A percentile compares a stretch with the other conserved stretches of the same genome.
Conservation (phyloP, 306 rosid species). For the Lathyrus sativus region DNA sequence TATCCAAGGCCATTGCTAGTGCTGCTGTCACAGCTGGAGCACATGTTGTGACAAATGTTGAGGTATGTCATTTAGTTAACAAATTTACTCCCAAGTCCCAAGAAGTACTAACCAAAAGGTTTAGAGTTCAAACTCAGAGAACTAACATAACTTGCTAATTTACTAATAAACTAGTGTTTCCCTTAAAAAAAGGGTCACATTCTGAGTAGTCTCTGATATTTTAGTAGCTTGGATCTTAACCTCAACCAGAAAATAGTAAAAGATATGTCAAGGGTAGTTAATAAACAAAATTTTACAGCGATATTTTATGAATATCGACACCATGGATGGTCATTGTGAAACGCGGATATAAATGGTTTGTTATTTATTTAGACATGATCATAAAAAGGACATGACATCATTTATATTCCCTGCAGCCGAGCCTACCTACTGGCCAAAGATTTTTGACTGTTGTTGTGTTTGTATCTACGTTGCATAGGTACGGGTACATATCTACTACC, state of each 20-base stretch:
- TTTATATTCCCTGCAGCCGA: not conserved
- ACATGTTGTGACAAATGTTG: slow-evolving; percentile 66
- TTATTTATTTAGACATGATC: not conserved
- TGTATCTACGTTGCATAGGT: not conserved
- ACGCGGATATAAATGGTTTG: not conserved
- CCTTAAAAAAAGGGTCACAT: not conserved
- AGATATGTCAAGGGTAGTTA: not conserved
- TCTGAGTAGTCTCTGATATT: slow-evolving; percentile 26
- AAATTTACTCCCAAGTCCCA: not conserved
- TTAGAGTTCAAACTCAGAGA: too few species aligned
- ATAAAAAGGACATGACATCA: not conserved
- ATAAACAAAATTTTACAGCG: not conserved
- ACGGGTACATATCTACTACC: too few species aligned
- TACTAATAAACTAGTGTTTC: too few species aligned
- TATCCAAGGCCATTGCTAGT: slow-evolving; percentile 76
- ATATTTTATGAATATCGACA: slow-evolving; percentile 26
- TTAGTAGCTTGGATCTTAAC: slow-evolving; percentile 7
- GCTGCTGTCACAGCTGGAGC: slow-evolving; percentile 89
- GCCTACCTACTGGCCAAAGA: not conserved
- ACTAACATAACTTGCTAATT: too few species aligned
- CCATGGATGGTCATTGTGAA: slow-evolving; percentile 14
- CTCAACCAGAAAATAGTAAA: slow-evolving; percentile 9
- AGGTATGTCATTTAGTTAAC: slow-evolving; percentile 53
- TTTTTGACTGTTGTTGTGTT: not conserved
- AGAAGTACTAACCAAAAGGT: too few species aligned